Conservation (phyloP, 345 rosid genomes). For the Cardamine chenopodiifolia region DNA sequence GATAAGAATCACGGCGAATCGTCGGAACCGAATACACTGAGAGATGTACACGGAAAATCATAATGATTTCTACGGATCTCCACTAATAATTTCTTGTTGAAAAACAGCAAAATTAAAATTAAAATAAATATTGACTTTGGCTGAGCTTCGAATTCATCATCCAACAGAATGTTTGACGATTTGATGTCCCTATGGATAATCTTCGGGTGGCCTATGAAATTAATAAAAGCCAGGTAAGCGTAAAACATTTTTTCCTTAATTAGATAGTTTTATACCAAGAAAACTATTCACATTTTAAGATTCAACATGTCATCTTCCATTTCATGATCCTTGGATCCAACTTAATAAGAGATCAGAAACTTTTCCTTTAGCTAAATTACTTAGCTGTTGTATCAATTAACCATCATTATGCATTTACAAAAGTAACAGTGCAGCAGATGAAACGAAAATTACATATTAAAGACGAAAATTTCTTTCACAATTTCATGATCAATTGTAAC, state of each 20-base stretch:
- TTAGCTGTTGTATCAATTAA: neutral
- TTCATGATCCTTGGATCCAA: neutral
- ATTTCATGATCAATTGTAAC: neutral
- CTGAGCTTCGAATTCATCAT: constrained; percentile 60
- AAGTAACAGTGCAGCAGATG: neutral
- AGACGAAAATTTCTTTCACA: too few species aligned
- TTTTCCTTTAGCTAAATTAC: neutral
- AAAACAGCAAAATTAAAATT: too few species aligned
- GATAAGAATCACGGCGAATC: constrained; percentile 40
- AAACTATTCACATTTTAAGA: neutral
- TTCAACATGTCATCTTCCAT: neutral
- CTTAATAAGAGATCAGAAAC: neutral
- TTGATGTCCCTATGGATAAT: constrained; percentile 79
- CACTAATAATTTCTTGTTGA: neutral
- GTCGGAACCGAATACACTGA: constrained; percentile 45
- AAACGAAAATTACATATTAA: too few species aligned
- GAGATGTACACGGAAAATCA: constrained; percentile 61
- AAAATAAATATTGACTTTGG: constrained; percentile 32
- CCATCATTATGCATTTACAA: neutral
- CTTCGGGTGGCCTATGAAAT: constrained; percentile 58
- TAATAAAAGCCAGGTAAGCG: neutral
- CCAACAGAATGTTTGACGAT: constrained; percentile 72
- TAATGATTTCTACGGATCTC: neutral
- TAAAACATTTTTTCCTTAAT: neutral
- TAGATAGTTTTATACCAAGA: neutral